A percentile compares a stretch with the other conserved stretches of the same genome.
Evolutionary conservation across 139 green algal genomes (phyloP).

Genomic region (Ettlia oleoabundans): DNA sequence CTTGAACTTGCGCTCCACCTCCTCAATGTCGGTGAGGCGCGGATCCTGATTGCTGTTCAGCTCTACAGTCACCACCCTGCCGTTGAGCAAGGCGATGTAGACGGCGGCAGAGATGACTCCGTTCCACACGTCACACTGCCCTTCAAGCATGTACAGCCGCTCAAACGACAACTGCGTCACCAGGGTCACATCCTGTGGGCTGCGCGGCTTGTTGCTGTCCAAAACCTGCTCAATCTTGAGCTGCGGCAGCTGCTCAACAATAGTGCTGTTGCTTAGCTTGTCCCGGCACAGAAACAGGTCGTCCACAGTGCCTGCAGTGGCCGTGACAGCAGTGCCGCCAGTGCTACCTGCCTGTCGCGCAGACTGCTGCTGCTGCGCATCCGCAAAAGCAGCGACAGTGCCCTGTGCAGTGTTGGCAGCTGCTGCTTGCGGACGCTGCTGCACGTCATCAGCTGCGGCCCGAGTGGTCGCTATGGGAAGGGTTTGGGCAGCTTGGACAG

Average conservation of each 20-base stretch:
- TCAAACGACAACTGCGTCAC: conserved; percentile 58
- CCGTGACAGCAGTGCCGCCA: neutral
- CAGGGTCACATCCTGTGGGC: conserved; percentile 46
- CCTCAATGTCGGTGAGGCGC: conserved; percentile 36
- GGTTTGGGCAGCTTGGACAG: neutral
- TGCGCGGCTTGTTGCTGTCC: conserved; percentile 23
- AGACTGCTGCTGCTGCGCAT: neutral
- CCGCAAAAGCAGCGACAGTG: neutral
- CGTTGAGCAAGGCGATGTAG: conserved; percentile 55
- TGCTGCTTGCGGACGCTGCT: too few relatives aligned
- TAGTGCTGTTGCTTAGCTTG: conserved; percentile 15
- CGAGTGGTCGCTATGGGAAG: neutral
- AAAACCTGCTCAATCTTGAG: conserved; percentile 47
- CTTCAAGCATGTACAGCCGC: conserved; percentile 60
- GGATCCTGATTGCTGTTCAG: conserved; percentile 57
- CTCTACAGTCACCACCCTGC: conserved; percentile 45
- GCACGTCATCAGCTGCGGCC: neutral
- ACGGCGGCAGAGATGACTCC: conserved; percentile 61
- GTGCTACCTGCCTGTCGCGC: neutral
- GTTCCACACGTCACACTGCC: conserved; percentile 60
- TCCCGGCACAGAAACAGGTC: conserved; percentile 29
- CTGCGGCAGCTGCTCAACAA: conserved; percentile 39
- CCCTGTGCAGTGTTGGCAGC: neutral
- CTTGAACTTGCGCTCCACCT: conserved; percentile 39
- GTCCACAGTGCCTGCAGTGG: conserved; percentile 31